Evolutionary conservation across 345 rosid genomes (phyloP).

Genomic region (Combretum micranthum): DNA sequence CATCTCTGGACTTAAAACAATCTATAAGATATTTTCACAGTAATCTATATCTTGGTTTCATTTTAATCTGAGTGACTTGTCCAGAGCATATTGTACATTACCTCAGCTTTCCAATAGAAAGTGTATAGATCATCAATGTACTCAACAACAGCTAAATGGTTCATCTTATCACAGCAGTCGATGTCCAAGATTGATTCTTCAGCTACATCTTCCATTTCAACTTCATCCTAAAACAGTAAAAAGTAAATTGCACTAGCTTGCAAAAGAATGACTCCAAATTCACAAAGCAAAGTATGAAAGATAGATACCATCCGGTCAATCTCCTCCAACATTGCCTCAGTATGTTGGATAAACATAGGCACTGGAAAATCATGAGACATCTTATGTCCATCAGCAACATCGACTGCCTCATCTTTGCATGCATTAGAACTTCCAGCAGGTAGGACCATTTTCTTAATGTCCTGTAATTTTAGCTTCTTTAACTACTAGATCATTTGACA

Average conservation of each 20-base stretch:
- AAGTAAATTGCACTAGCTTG: not conserved
- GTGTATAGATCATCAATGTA: slow-evolving; percentile 62
- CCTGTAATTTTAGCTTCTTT: slow-evolving; percentile 22
- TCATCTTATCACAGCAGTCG: slow-evolving; percentile 55
- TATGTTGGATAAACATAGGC: slow-evolving; percentile 86
- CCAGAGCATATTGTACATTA: slow-evolving; percentile 3
- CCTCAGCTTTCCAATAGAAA: slow-evolving; percentile 81
- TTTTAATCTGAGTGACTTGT: no score
- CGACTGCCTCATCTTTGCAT: slow-evolving; percentile 31
- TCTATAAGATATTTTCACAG: no score
- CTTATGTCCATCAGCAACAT: slow-evolving; percentile 43
- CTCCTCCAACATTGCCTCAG: slow-evolving; percentile 84
- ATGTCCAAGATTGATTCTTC: slow-evolving; percentile 58
- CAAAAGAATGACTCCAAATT: not conserved
- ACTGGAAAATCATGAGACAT: slow-evolving; percentile 37
- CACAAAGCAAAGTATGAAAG: not conserved
- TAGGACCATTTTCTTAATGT: slow-evolving; percentile 27
- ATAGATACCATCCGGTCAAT: slow-evolving; percentile 73
- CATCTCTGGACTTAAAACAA: no score
- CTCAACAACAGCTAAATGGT: slow-evolving; percentile 78
- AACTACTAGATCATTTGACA: not conserved
- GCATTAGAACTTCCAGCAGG: slow-evolving; percentile 20
- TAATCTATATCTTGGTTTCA: no score
- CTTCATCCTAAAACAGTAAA: slow-evolving; percentile 47
- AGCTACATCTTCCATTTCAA: slow-evolving; percentile 75